Percentiles rank a stretch among this genome's conserved stretches.
phyloP scores from a whole-genome alignment of 2,329 filamentous ascomycete species.

The Coniochaeta sp. region DNA sequence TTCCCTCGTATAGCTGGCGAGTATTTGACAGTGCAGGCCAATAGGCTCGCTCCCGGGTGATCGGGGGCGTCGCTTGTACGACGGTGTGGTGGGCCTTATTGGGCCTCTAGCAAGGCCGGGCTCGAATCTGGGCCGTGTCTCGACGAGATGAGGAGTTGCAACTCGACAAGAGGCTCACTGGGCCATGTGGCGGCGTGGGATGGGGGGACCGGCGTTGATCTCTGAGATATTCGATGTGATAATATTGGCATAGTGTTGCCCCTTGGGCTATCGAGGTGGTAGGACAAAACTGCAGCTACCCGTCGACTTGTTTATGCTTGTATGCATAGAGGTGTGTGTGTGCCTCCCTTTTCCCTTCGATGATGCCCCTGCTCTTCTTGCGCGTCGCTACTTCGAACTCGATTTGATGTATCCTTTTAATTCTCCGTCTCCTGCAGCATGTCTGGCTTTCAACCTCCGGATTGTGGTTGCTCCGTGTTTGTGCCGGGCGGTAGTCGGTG shows the following conservation, averaged over 20 bases:
- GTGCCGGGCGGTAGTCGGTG: too few relatives aligned
- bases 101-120: conserved; percentile 7
- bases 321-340: conserved; percentile 13
- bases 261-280: conserved; percentile 16
- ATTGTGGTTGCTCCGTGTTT: too few relatives aligned
- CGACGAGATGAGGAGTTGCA: not conserved
- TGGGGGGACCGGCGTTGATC: conserved; percentile 11
- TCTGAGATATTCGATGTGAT: conserved; percentile 4
- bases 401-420: too few relatives aligned
- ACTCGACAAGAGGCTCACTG: not conserved
- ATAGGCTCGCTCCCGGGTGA: conserved; percentile 22
- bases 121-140: conserved; percentile 9
- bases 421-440: not conserved
- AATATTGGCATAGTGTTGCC: conserved; percentile 12
- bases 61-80: conserved; percentile 24
- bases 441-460: not conserved
- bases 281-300: conserved; percentile 22
- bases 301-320: conserved; percentile 18
- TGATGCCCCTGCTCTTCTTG: not conserved
- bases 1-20: conserved; percentile 26
- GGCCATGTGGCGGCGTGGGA: conserved; percentile 7
- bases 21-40: conserved; percentile 17
- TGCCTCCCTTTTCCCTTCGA: conserved; percentile 3
- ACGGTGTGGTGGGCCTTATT: conserved; percentile 17
- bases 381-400: not conserved